Conservation (phyloP, 106 monocot genomes). For the Posidonia australis region DNA sequence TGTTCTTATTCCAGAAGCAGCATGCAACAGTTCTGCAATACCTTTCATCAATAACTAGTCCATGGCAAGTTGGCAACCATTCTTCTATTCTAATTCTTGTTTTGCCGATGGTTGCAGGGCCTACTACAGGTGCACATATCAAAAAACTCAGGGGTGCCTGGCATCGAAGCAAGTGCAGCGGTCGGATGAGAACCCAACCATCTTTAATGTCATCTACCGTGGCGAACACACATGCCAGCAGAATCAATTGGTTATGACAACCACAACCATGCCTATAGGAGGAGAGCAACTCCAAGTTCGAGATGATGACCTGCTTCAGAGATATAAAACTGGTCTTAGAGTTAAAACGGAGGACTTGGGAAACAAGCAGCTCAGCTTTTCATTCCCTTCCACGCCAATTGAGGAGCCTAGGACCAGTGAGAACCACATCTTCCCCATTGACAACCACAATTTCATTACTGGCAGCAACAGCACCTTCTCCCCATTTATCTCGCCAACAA, state of each 20-base stretch:
- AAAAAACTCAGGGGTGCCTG: conserved; percentile 20
- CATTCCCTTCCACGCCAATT: conserved; percentile 27
- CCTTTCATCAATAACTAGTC: too few species aligned
- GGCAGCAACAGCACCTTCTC: conserved; percentile 11
- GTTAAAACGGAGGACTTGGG: conserved; percentile 20
- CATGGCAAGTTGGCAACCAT: not conserved
- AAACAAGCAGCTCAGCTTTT: not conserved
- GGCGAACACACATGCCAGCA: conserved; percentile 31
- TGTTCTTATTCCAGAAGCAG: too few species aligned
- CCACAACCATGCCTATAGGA: not conserved
- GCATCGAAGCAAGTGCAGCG: conserved; percentile 47
- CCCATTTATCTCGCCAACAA: conserved; percentile 24
- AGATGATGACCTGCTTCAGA: conserved; percentile 11
- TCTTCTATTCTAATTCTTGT: not conserved
- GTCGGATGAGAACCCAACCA: conserved; percentile 24
- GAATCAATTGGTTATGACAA: not conserved
- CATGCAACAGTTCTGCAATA: too few species aligned
- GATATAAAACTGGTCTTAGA: conserved; percentile 15
- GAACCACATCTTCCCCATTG: conserved; percentile 18
- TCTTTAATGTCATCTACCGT: conserved; percentile 29
- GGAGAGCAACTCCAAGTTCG: not conserved
- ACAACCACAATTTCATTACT: not conserved
- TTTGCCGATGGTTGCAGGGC: conserved; percentile 22
- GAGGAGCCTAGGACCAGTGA: conserved; percentile 3
- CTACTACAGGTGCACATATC: conserved; percentile 43